These are phyloP conservation scores for Apiotrichum akiyoshidainum DNA, from an alignment of 1,284 basidiomycete genomes.

Conservation along the genomic window DNA sequence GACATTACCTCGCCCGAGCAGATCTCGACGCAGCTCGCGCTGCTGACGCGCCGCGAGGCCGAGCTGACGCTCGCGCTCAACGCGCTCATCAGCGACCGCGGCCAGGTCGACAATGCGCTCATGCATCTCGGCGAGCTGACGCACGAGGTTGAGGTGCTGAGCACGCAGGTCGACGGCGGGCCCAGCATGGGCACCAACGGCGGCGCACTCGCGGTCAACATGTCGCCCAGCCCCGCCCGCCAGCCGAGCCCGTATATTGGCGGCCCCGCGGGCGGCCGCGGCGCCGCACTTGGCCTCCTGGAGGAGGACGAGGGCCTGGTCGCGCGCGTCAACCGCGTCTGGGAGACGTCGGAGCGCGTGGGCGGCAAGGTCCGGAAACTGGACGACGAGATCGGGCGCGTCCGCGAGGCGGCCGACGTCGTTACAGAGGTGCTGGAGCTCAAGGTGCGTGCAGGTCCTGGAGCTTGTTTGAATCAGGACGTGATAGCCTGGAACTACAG, in stretches of 20 bases:
- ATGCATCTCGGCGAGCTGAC: slow-evolving; percentile 62
- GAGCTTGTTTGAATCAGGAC: neutral
- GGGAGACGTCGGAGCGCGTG: slow-evolving; percentile 78
- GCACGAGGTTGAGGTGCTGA: slow-evolving; percentile 63
- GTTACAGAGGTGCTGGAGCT: slow-evolving; percentile 84
- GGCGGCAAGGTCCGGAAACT: slow-evolving; percentile 80
- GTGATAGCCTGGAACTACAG: too few relatives aligned
- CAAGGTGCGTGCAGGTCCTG: slow-evolving; percentile 60
- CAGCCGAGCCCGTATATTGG: too few relatives aligned
- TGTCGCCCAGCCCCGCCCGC: too few relatives aligned
- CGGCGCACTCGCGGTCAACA: slow-evolving; percentile 1
- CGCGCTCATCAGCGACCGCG: slow-evolving; percentile 64
- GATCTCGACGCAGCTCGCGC: slow-evolving; percentile 49
- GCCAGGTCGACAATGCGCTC: slow-evolving; percentile 66
- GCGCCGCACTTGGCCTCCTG: slow-evolving; percentile 28
- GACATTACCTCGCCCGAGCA: slow-evolving; percentile 38
- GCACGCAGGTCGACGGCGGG: slow-evolving; percentile 58
- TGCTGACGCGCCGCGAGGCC: slow-evolving; percentile 72
- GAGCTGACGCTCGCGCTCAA: slow-evolving; percentile 73
- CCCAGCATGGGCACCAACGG: neutral
- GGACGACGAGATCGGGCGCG: slow-evolving; percentile 85
- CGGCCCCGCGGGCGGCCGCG: neutral
- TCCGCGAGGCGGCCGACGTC: slow-evolving; percentile 77
- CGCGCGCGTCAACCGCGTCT: slow-evolving; percentile 45
- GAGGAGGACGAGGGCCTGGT: slow-evolving; percentile 42